Percentiles rank a stretch among this genome's conserved stretches.
Conservation (phyloP, 2,329 filamentous ascomycete species). For the Diaporthe caulivora region DNA sequence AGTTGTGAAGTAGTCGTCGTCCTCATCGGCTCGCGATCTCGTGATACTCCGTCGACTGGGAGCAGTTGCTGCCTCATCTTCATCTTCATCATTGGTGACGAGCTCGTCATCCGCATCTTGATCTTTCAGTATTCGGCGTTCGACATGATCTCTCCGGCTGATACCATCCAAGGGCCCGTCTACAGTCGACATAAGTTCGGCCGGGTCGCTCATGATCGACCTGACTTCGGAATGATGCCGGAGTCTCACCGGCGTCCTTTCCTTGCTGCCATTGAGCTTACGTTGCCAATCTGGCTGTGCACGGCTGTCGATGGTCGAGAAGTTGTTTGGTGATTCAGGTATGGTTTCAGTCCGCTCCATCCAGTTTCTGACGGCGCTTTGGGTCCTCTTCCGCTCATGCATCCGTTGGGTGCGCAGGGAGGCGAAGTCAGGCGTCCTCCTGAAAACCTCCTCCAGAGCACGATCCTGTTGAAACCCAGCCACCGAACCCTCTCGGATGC, state of each 20-base stretch:
- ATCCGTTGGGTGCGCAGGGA: constrained; percentile 70
- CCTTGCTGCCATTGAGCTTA: constrained; percentile 65
- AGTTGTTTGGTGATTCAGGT: constrained; percentile 60
- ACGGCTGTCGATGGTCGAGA: constrained; percentile 62
- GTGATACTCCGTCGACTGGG: constrained; percentile 41
- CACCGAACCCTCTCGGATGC: constrained; percentile 87
- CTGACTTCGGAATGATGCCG: constrained; percentile 67
- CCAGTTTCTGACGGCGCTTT: constrained; percentile 88
- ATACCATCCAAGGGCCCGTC: constrained; percentile 44
- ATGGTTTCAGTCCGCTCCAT: constrained; percentile 79
- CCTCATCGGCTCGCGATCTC: constrained; percentile 45
- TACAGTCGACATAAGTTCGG: constrained; percentile 68
- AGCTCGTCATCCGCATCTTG: constrained; percentile 92
- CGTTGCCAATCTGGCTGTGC: constrained; percentile 61
- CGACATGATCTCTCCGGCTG: constrained; percentile 36
- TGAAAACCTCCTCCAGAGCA: constrained; percentile 91
- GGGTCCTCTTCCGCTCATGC: constrained; percentile 78
- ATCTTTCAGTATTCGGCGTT: constrained; percentile 67
- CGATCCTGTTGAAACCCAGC: constrained; percentile 90
- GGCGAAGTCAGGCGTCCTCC: constrained; percentile 75
- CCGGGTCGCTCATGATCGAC: constrained; percentile 74
- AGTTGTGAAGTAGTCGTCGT: constrained; percentile 67
- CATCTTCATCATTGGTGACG: constrained; percentile 83
- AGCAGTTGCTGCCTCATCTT: constrained; percentile 57
- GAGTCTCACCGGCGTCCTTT: constrained; percentile 58